phyloP scores from a whole-genome alignment of 805 yeast species.

The Myxozyma neotropica region DNA sequence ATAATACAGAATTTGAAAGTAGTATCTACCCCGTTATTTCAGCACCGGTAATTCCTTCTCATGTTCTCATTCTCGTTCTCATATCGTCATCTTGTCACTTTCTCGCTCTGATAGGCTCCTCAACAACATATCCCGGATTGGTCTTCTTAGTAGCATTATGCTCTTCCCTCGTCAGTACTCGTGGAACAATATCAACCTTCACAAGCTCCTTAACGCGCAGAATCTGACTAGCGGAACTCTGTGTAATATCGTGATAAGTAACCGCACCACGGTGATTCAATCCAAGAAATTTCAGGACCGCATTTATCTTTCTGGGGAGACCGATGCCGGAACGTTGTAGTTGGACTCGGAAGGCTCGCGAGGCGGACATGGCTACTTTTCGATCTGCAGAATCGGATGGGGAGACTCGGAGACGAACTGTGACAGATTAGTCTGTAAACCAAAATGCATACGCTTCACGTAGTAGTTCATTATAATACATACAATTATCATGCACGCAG shows the following conservation, averaged over 20 bases:
- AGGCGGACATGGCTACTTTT: conserved; percentile 43
- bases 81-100: no score
- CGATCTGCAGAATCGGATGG: neutral
- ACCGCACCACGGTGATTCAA: conserved; percentile 71
- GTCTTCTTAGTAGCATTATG: conserved; percentile 59
- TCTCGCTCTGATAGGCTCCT: conserved; percentile 40
- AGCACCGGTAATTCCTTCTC: neutral
- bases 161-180: conserved; percentile 53
- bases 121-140: conserved; percentile 64
- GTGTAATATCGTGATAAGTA: conserved; percentile 70
- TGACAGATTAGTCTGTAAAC: no score
- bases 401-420: neutral
- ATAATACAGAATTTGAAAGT: no score
- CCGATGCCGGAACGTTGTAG: conserved; percentile 85
- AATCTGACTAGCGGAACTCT: conserved; percentile 82
- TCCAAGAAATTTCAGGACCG: conserved; percentile 72
- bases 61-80: neutral
- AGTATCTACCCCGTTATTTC: neutral
- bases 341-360: conserved; percentile 69
- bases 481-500: no score
- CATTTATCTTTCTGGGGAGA: conserved; percentile 66
- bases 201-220: conserved; percentile 84
- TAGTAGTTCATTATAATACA: no score
- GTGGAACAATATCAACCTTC: conserved; percentile 70
- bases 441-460: no score